Conservation (phyloP, 164 flowering plant genomes). For the Vitis amurensis region DNA sequence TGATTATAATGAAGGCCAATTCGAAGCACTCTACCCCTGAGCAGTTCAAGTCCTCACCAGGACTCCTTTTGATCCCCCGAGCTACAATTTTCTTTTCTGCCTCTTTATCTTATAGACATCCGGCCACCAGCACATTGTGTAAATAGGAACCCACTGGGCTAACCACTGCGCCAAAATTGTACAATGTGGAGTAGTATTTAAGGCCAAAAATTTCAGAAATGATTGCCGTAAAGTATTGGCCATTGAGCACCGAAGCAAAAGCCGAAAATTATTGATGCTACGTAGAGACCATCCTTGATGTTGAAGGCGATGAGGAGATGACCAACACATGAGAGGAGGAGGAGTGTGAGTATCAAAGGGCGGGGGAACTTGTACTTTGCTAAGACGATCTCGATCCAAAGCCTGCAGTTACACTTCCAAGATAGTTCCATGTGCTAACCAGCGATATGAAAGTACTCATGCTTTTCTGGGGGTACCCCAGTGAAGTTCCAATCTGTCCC, state of each 20-base stretch:
- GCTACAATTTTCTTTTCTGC: constrained; percentile 35
- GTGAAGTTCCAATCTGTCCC: constrained; percentile 45
- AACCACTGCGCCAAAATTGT: constrained; percentile 38
- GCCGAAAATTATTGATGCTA: constrained; percentile 44
- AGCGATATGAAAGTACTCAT: constrained; percentile 47
- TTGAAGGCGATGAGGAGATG: constrained; percentile 47
- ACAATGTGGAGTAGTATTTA: constrained; percentile 48
- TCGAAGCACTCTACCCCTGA: constrained; percentile 33
- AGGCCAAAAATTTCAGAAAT: constrained; percentile 51
- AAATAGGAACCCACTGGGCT: constrained; percentile 45
- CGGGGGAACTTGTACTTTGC: constrained; percentile 44
- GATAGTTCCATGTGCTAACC: constrained; percentile 55
- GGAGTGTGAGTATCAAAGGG: constrained; percentile 41
- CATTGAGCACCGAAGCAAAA: constrained; percentile 60
- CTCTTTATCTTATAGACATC: constrained; percentile 43
- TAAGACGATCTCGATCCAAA: constrained; percentile 38
- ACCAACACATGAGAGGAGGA: constrained; percentile 39
- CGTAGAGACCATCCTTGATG: constrained; percentile 36
- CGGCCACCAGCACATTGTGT: constrained; percentile 41
- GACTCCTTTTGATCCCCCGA: constrained; percentile 16
- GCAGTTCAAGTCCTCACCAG: constrained; percentile 34
- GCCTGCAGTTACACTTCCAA: constrained; percentile 43
- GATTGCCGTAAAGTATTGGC: constrained; percentile 48
- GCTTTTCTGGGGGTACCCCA: constrained; percentile 40
- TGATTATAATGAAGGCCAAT: constrained; percentile 38